Base-by-base conservation (phyloP, 2,329 filamentous ascomycete genomes). In the Paracoccidioides brasiliensis region DNA sequence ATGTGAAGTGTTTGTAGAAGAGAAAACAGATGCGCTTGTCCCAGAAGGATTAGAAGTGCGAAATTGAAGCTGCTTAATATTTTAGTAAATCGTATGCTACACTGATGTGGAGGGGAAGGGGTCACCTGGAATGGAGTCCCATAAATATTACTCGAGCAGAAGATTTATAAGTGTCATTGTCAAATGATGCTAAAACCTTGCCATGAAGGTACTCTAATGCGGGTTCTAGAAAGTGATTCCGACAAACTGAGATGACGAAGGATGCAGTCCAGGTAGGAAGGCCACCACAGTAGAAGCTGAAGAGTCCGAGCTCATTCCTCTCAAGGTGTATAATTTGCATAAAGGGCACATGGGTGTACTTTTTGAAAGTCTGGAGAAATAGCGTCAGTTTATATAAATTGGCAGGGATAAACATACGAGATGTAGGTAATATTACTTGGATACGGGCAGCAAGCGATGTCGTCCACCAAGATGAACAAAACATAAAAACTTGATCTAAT, bases 21-120 rank as follows among this genome's bases (percentile, higher is more conserved):
- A 28, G 72, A 70, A 56, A 72, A 73, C 64, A 74, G 69, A 56
- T 74, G 70, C 32, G 69, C 64, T 57, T 74, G 71, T 51, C 72
- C 65, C 33, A 71, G 68, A 8, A 74, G 56, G 14, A 70, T 60
- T 51, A 72, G 69, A 40, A 73, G 60, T 2, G 63, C 61, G 30
- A 66, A 63, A 59, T 66, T 66, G 28, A 67, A 58, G 38, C 73
- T 75, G 45, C 3, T 33, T 37, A 32, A 14, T 54, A n/a, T 32
- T 46, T 67, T 52, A 66, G 64, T 45, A 50, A 57, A 28, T 32
- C 28, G 12, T 7, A n/a, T 35, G n/a, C 28, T 22, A 28, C 3
- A 56, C 44, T 22, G 35, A 12, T 40, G 15, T 15, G n/a, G 9
- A 28, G 15, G 33, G 44, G 6, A 40, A 22, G 44, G n/a, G 30